phyloP scores from a whole-genome alignment of 2,329 filamentous ascomycete genomes.

The Arthrobotrys megalospora region DNA sequence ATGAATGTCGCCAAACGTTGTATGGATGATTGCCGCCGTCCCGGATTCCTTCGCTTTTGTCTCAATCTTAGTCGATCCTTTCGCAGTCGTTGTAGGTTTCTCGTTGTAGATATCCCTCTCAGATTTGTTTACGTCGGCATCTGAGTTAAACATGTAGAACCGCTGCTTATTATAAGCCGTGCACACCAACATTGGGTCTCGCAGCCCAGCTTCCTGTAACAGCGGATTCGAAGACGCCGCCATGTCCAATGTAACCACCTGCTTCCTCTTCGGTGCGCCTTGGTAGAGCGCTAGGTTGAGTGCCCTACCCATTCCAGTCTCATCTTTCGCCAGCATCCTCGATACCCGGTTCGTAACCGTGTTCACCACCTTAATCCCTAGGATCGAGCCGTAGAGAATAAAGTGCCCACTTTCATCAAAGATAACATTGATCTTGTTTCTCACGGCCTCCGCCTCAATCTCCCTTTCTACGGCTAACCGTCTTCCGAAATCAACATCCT shows the following conservation, averaged over 20 bases:
- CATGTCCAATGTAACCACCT: constrained; percentile 94
- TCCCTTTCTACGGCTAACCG: constrained; percentile 89
- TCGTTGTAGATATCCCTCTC: constrained; percentile 95
- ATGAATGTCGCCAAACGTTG: constrained; percentile 92
- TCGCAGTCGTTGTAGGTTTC: constrained; percentile 76
- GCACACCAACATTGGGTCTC: constrained; percentile 88
- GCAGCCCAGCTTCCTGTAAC: constrained; percentile 88
- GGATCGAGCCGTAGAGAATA: constrained; percentile 90
- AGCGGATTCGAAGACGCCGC: constrained; percentile 94
- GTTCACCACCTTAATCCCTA: constrained; percentile 95
- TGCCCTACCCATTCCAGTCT: constrained; percentile 79
- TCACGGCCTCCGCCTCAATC: constrained; percentile 78
- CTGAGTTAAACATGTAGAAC: constrained; percentile 90
- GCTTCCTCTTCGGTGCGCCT: constrained; percentile 94
- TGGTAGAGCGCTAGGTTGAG: constrained; percentile 91
- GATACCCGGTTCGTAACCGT: constrained; percentile 93
- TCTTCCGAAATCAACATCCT: constrained; percentile 92
- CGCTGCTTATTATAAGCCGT: constrained; percentile 89
- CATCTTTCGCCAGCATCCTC: constrained; percentile 90
- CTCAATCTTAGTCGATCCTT: constrained; percentile 66
- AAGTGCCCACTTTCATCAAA: constrained; percentile 98
- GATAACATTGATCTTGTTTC: constrained; percentile 80
- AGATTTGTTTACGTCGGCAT: constrained; percentile 77
- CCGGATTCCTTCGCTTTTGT: constrained; percentile 80
- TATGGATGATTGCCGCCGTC: constrained; percentile 87